Evolutionary conservation across 805 yeast genomes (phyloP), one percentile per base, ranked within the genome.

Genomic region (Scheffersomyces amazonensis): DNA sequence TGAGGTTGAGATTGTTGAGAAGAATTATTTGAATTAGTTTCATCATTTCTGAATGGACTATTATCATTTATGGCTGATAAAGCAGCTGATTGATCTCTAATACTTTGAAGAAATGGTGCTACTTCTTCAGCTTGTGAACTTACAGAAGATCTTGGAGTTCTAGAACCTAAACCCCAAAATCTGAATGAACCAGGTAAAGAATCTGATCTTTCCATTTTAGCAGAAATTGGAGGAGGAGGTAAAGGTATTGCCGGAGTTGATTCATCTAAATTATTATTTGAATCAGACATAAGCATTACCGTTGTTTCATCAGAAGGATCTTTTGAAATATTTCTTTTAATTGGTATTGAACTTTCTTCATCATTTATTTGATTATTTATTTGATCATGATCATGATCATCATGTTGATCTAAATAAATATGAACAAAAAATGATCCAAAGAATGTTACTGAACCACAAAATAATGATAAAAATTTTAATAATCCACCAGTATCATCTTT

Each of bases 401-500:
- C 61, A 6, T 54, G 53, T 32, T 64, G 66, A 7, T 48, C 56
- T 48, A 58, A 37, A 51, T 60, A 61, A 7, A 68, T 56, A 13
- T 58, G 61, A 15, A 77, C 63, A 44, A 76, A 76, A 43, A 69
- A 66, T 11, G 69, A 61, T 2, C 80, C 77, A 10, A 58, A 7
- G 23, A 75, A 69, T 0, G 75, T 67, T 0, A 65, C 50, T 1
- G 58, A 23, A 2, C 81, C 82, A 36, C 87, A 75, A 34, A 68
- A 69, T 1, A 74, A 41, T 1, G 81, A 61, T 42, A 85, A 69
- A 53, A 83, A 83, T 37, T 56, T 53, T 31, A 85, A 64, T 2
- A 83, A 66, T 0, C 76, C 78, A 5, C 69, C 74, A 1, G 86
- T 73, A 45, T 82, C 59, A 22, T 71, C 76, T 6, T 60, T 56